Evolutionary conservation across 106 monocot genomes (phyloP), one percentile per base, ranked within the genome.

Genomic region (Apostasia ramifera): DNA sequence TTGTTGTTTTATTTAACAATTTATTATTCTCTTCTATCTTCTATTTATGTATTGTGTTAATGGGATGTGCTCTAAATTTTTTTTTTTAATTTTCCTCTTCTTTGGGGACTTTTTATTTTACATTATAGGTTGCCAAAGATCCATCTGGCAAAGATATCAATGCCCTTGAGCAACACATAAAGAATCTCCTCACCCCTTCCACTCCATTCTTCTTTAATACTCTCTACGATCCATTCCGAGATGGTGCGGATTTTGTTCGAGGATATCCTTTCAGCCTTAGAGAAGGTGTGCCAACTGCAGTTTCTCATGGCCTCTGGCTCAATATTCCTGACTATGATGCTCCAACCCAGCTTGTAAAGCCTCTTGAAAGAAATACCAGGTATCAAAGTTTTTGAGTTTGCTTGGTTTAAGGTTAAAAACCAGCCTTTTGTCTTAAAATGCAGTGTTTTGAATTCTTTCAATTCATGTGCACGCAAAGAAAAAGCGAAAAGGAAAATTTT

Each of bases 261-360:
- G 80, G 80, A 11, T 80, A 80, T 12, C 80, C 80, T 53, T 80
- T 80, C 71, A 80, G 80, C 70, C 70, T 80, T 6, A 70, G 80
- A 8, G 74, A 80, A 66, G 80, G 80, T 46, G 80, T 69, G 46
- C 38, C 63, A 3, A 80, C 80, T 71, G 80, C 80, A 45, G 74
- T 79, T 37, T 79, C 79, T 64, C 79, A 79, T 74, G 79, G 79
- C 38, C 79, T 79, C 2, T 79, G 80, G 80, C 75, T 80, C 12
- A 80, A 80, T 60, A 80, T 80, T 43, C 80, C 80, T 4, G 80
- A 80, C 75, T 80, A 80, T 40, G 80, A 80, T 71, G 80, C 80
- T 64, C 80, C 80, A 1, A 80, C 80, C 11, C 80, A 80, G 71
- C 80, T 80, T 60, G 80, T 80, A 52, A 80, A 80, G 75, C 80